Conservation (phyloP, 768 basidiomycete genomes). For the Tricholomella constricta region DNA sequence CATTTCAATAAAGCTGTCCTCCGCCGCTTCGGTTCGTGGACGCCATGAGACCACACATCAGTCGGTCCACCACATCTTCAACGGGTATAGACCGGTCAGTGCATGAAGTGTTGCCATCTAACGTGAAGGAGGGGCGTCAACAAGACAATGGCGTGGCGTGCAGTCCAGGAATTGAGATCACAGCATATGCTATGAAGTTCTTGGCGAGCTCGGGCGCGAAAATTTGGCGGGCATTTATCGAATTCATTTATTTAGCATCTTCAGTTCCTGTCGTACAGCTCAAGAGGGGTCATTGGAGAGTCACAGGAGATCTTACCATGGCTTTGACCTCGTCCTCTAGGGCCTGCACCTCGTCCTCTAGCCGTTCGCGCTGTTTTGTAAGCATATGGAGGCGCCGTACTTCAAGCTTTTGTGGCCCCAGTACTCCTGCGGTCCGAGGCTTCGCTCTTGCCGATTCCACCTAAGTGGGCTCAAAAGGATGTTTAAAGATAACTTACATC, state of each 20-base stretch:
- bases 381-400: conserved; percentile 65
- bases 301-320: conserved; percentile 51
- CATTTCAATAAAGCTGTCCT: too few relatives aligned
- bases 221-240: not conserved
- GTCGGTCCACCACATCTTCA: too few relatives aligned
- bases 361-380: conserved; percentile 62
- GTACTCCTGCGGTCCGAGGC: conserved; percentile 48
- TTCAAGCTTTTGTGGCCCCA: conserved; percentile 65
- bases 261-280: conserved; percentile 16
- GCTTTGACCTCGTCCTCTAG: conserved; percentile 64
- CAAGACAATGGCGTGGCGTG: too few relatives aligned
- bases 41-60: too few relatives aligned
- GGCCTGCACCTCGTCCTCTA: conserved; percentile 62
- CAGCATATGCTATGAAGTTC: too few relatives aligned
- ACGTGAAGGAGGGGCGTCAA: too few relatives aligned
- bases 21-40: too few relatives aligned
- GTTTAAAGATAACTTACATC: not conserved
- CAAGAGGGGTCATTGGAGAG: not conserved
- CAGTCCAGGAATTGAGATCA: too few relatives aligned
- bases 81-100: too few relatives aligned
- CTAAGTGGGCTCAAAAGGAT: conserved; percentile 32
- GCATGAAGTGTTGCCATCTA: too few relatives aligned
- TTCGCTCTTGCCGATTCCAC: conserved; percentile 55
- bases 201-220: too few relatives aligned
- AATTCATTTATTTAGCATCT: conserved; percentile 18